Evolutionary conservation across 2,329 filamentous ascomycete genomes (phyloP).

Genomic region (Fusarium palustre): DNA sequence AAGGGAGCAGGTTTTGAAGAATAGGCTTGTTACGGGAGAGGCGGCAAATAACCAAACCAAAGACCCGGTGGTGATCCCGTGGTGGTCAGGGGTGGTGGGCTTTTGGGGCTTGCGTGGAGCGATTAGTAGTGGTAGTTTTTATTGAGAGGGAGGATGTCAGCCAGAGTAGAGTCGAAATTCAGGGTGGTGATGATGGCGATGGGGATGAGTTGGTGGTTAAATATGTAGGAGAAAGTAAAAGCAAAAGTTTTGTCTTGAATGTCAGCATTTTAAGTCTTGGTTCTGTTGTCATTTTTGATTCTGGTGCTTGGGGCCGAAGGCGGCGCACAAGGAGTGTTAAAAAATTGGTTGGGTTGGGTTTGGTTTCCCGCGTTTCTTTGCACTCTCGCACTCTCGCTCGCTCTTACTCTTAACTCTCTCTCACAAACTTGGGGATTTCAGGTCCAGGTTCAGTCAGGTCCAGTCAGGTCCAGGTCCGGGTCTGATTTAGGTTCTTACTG

Average conservation of each 20-base stretch:
- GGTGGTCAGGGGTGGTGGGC: constrained; percentile 49
- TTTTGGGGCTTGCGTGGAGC: constrained; percentile 49
- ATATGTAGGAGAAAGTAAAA: constrained; percentile 44
- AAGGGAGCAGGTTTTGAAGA: constrained; percentile 39
- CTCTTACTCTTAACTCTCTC: neutral
- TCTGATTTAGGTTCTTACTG: constrained; percentile 21
- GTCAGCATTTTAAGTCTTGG: constrained; percentile 52
- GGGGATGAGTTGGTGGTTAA: constrained; percentile 33
- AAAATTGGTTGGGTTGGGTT: constrained; percentile 49
- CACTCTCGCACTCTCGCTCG: constrained; percentile 3
- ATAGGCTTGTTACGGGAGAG: constrained; percentile 45
- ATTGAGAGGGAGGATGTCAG: constrained; percentile 4
- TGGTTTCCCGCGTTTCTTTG: constrained; percentile 45
- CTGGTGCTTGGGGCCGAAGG: constrained; percentile 54
- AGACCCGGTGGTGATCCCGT: constrained; percentile 48
- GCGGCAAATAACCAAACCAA: constrained; percentile 45
- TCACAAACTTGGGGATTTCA: constrained; percentile 31
- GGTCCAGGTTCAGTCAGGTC: constrained; percentile 13
- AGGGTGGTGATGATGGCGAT: constrained; percentile 46
- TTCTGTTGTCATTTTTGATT: constrained; percentile 56
- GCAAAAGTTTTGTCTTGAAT: constrained; percentile 52
- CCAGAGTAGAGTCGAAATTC: constrained; percentile 3
- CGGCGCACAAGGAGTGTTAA: constrained; percentile 54
- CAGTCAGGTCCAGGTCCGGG: constrained; percentile 8
- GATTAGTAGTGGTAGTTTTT: constrained; percentile 26